Conservation (phyloP, 2,329 filamentous ascomycete genomes). For the Herpomyces periplanetae region DNA sequence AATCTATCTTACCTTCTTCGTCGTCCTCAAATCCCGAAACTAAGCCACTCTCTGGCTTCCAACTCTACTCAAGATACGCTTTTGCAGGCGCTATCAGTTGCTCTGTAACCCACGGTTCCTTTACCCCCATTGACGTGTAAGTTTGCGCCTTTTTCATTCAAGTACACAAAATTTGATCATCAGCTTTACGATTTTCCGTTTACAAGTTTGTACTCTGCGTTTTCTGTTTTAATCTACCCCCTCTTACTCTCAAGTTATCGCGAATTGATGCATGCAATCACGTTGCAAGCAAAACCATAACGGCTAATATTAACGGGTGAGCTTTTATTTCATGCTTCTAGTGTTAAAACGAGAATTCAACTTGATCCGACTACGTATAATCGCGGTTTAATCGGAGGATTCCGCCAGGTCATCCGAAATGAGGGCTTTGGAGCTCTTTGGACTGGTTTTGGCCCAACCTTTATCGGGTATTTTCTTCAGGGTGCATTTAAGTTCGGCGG, state of each 20-base stretch:
- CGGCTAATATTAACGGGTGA: conserved; percentile 2
- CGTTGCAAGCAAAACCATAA: conserved; percentile 4
- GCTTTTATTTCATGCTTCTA: conserved; percentile 7
- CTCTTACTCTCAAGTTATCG: conserved; percentile 1
- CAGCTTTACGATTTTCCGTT: background rate
- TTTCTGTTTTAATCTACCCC: background rate
- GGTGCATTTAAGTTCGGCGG: conserved; percentile 75
- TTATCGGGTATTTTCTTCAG: conserved; percentile 71
- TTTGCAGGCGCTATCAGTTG: conserved; percentile 93
- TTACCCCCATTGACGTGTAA: conserved; percentile 98
- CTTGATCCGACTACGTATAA: conserved; percentile 67
- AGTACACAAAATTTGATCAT: background rate
- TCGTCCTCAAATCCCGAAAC: no score
- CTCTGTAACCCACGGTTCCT: conserved; percentile 76
- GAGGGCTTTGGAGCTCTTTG: conserved; percentile 56
- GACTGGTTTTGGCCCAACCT: conserved; percentile 50
- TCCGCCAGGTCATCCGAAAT: conserved; percentile 43
- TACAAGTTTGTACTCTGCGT: background rate
- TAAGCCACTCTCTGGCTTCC: conserved; percentile 18
- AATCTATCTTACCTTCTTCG: no score
- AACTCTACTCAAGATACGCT: conserved; percentile 78
- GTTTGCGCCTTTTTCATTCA: conserved; percentile 9
- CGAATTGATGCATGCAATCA: conserved; percentile 3
- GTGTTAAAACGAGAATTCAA: conserved; percentile 84
- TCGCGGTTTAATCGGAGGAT: conserved; percentile 45